A percentile compares a stretch with the other conserved stretches of the same genome.
Evolutionary conservation across 2,329 filamentous ascomycete genomes (phyloP).

Genomic region (Monosporascus cannonballus): DNA sequence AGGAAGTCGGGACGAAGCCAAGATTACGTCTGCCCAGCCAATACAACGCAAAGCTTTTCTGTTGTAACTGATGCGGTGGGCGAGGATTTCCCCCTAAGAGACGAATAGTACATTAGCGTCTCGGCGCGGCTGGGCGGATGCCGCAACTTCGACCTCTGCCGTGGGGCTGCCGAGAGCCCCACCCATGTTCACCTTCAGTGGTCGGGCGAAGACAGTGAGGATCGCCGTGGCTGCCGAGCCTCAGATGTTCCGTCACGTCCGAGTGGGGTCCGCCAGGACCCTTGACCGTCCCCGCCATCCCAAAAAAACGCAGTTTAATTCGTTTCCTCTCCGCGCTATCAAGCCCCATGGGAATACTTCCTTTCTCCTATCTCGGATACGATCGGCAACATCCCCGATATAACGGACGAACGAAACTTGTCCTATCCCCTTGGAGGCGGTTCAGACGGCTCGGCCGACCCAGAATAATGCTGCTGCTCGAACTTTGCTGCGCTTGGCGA

Average conservation of each 20-base stretch:
- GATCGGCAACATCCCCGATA: not conserved
- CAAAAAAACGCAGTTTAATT: not conserved
- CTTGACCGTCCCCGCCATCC: not conserved
- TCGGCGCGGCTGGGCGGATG: not conserved
- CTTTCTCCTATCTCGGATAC: not conserved
- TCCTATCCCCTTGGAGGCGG: not conserved
- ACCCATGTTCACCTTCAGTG: not conserved
- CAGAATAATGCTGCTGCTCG: not conserved
- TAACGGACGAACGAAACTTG: not conserved
- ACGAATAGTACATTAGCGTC: not conserved
- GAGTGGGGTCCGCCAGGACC: too few relatives aligned
- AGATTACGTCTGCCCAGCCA: too few relatives aligned
- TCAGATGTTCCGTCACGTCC: not conserved
- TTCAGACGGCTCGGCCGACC: not conserved
- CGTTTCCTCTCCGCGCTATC: not conserved
- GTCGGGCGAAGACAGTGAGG: not conserved
- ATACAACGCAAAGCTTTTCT: too few relatives aligned
- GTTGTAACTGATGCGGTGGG: too few relatives aligned
- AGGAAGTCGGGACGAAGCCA: too few relatives aligned
- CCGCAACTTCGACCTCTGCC: too few relatives aligned
- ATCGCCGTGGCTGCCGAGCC: not conserved
- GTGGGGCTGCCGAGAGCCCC: not conserved
- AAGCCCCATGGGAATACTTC: not conserved
- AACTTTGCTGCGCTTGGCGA: not conserved
- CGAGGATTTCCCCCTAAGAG: too few relatives aligned